Evolutionary conservation across 1,139 yeast species (phyloP).

Genomic region (Taphrina betulina): DNA sequence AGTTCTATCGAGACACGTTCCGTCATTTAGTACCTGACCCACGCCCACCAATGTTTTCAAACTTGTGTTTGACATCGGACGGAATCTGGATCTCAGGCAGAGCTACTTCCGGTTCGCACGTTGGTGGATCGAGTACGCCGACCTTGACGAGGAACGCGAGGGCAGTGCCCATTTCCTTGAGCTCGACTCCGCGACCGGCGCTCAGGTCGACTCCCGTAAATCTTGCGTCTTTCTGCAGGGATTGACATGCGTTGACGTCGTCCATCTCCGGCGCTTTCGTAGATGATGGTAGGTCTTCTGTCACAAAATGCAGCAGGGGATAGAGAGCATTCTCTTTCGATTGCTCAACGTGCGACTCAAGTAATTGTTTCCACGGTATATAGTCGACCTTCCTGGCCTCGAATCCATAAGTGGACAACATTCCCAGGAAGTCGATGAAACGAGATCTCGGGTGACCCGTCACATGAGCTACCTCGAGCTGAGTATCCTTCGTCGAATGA

Average conservation of each 20-base stretch:
- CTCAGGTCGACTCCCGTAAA: conserved; percentile 68
- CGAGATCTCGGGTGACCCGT: conserved; percentile 92
- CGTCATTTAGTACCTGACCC: conserved; percentile 42
- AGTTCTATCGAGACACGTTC: neutral
- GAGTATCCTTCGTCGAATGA: conserved; percentile 34
- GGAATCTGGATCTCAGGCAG: conserved; percentile 63
- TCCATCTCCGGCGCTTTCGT: conserved; percentile 95
- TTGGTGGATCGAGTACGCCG: conserved; percentile 67
- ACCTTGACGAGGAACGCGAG: conserved; percentile 73
- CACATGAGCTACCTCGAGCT: conserved; percentile 81
- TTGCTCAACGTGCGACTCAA: conserved; percentile 69
- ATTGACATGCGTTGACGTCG: conserved; percentile 69
- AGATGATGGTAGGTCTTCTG: conserved; percentile 84
- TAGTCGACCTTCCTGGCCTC: conserved; percentile 62
- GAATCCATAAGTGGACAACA: conserved; percentile 71
- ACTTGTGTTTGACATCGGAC: conserved; percentile 57
- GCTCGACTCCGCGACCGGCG: conserved; percentile 69
- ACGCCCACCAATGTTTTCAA: conserved; percentile 86
- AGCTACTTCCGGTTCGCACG: conserved; percentile 48
- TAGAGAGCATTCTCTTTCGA: conserved; percentile 79
- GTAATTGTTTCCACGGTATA: conserved; percentile 69
- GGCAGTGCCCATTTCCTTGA: conserved; percentile 67
- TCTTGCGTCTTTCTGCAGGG: conserved; percentile 59
- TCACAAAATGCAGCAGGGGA: conserved; percentile 89
- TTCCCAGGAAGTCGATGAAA: conserved; percentile 69